Evolutionary conservation across 768 basidiomycete species (phyloP).

Genomic region (Kwoniella sp.): DNA sequence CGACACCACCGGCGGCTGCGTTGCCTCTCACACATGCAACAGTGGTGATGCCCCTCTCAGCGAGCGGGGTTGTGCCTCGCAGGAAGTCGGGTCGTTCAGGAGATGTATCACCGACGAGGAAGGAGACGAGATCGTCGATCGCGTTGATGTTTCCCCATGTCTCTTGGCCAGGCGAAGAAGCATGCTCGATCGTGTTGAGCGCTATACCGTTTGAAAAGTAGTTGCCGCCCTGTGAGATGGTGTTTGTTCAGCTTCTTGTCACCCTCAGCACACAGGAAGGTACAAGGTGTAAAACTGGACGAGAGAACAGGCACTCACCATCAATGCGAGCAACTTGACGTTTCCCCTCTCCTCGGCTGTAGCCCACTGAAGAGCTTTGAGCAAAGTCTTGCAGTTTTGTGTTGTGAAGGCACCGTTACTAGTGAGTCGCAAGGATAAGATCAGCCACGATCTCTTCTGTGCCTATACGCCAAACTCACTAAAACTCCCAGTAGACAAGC

Average conservation of each 20-base stretch:
- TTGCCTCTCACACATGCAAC: constrained; percentile 49
- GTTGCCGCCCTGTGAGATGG: constrained; percentile 28
- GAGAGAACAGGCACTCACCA: constrained; percentile 32
- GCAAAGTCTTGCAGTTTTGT: constrained; percentile 40
- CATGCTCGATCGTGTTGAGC: constrained; percentile 48
- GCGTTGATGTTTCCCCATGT: constrained; percentile 54
- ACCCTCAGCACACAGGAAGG: neutral
- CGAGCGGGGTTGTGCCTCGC: constrained; percentile 22
- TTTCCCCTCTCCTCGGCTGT: constrained; percentile 26
- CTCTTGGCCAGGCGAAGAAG: constrained; percentile 36
- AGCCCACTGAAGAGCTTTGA: constrained; percentile 40
- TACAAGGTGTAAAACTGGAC: too few relatives aligned
- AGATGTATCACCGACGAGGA: constrained; percentile 41
- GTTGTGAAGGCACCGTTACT: constrained; percentile 53
- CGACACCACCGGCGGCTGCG: constrained; percentile 51
- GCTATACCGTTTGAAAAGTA: constrained; percentile 54
- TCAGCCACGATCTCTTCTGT: constrained; percentile 6
- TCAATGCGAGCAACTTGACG: constrained; percentile 40
- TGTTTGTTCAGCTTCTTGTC: neutral
- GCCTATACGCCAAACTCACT: constrained; percentile 32
- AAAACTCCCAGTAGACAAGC: constrained; percentile 51
- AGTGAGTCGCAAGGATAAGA: neutral
- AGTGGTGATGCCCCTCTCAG: constrained; percentile 41
- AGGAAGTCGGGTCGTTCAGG: constrained; percentile 35
- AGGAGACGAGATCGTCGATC: constrained; percentile 53